Base-by-base conservation (phyloP, 2,329 filamentous ascomycete species). In the Fusarium zealandicum region DNA sequence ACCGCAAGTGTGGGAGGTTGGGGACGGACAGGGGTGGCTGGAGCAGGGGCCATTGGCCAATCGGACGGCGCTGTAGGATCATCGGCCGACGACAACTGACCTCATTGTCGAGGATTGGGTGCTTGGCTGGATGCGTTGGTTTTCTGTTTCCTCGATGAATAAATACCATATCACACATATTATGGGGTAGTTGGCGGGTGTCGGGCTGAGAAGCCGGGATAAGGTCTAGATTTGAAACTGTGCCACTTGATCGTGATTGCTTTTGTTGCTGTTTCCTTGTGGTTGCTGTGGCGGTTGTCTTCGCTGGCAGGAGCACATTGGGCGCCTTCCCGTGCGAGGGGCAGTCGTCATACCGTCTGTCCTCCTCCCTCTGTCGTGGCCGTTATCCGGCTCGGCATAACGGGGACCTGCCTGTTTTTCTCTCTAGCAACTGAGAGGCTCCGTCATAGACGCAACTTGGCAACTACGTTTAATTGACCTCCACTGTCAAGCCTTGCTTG, bases 41-140 rank as follows among this genome's bases (percentile, higher is more conserved):
- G 44, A 52, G 40, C 61, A 44, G 50, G 59, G 54, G 20, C 51
- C 51, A 20, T 42, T 58, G 49, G 3, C 65, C 51, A 68, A 67
- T 68, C 59, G 52, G 59, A 51, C 41, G 16, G 16, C 42, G 43
- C 28, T 36, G 27, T 49, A 12, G 39, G 30, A n/a, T 46, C 55
- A 51, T 56, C 52, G 50, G 50, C 54, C 61, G 51, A 65, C 56
- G 31, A 66, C 49, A 47, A 59, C 52, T 59, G 61, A 68, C 61
- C 51, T 66, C 65, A 60, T 57, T 48, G 41, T 54, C 20, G 31
- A 55, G 46, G 56, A 59, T 55, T 59, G 55, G 54, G 41, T 16
- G 39, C 36, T 41, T 33, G 45, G 28, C 31, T 32, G 35, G 27
- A 43, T 43, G 39, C 25, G 38, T 20, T 50, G 46, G 38, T 36